Base-by-base conservation (phyloP, 2,329 filamentous ascomycete genomes). In the Scorias spongiosa region DNA sequence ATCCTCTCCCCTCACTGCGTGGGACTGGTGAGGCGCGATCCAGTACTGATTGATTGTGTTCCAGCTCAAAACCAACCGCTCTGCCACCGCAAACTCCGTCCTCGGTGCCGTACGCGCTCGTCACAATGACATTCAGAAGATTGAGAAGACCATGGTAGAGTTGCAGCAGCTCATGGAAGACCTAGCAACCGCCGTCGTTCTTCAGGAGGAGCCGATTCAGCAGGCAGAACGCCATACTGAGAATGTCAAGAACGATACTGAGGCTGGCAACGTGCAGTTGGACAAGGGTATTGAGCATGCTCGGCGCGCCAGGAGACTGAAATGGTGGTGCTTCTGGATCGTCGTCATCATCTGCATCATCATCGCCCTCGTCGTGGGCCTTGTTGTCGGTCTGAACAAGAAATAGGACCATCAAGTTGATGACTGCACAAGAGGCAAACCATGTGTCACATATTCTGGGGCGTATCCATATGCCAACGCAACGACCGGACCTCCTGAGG, bases 111-210 rank as follows among this genome's bases (percentile, higher is more conserved):
- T 89, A 34, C 81, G 82, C 51, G 83, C 82, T 32, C 82, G 84
- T 44, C 84, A 89, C 69, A 84, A 83, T 59, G 84, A 89, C 65
- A 79, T 89, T 50, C 76, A 84, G 65, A 77, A 76, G 62, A 89
- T 91, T 53, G 83, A 89, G 63, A 71, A 75, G 59, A 86, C 81
- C 5, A 72, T 89, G 50, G 66, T 68, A 30, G 81, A 89, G 60
- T 73, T 89, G 37, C 72, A 76, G 20, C 60, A 72, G 40, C 72
- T 89, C 54, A 87, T 86, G 68, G 69, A 79, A 51, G 78, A 88
- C 56, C 76, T 91, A 48, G 81, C 82, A 46, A 76, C 82, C 53
- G 69, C 82, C 47, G 78, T 89, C 46, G 75, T 84, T 53, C 72
- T 80, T 55, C 83, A 89, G 58, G 82, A 86, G 46, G 64, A 69